Conservation (phyloP, 495 filamentous ascomycete genomes). For the Neurospora cerealis region DNA sequence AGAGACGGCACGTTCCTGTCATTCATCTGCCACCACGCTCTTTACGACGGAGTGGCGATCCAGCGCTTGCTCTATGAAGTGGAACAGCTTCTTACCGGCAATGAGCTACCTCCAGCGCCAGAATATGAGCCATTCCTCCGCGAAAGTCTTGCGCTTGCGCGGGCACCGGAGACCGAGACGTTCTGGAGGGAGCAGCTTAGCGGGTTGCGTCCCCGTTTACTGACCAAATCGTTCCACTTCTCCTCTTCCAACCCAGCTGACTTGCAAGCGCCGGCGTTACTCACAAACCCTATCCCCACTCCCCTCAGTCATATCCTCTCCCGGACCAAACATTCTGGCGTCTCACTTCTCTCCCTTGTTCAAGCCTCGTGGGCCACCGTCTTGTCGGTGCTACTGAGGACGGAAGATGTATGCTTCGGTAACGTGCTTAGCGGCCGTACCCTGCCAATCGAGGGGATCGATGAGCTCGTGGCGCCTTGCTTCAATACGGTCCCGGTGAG, state of each 20-base stretch:
- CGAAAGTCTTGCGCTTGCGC: conserved; percentile 9
- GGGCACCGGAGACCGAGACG: conserved; percentile 29
- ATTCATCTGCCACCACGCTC: conserved; percentile 62
- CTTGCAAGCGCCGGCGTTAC: background rate
- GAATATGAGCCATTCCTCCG: conserved; percentile 34
- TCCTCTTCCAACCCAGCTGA: background rate
- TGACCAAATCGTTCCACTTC: conserved; percentile 10
- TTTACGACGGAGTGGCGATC: conserved; percentile 72
- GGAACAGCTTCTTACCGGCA: conserved; percentile 38
- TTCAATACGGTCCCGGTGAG: conserved; percentile 85
- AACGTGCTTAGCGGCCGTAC: conserved; percentile 69
- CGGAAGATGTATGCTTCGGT: conserved; percentile 68
- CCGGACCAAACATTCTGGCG: conserved; percentile 39
- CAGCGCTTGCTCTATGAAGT: conserved; percentile 54
- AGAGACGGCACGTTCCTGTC: conserved; percentile 33
- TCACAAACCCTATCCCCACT: background rate
- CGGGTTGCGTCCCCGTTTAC: conserved; percentile 36
- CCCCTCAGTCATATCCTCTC: conserved; percentile 37
- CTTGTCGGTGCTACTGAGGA: conserved; percentile 40
- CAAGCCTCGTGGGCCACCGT: conserved; percentile 61
- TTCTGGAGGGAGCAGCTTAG: conserved; percentile 53
- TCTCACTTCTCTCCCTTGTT: conserved; percentile 51
- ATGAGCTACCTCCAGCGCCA: conserved; percentile 31
- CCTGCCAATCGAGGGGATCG: conserved; percentile 50
- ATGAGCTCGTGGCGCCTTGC: conserved; percentile 69